A percentile compares a stretch with the other conserved stretches of the same genome.
Conservation (phyloP, 345 rosid genomes). For the Populus tremula region DNA sequence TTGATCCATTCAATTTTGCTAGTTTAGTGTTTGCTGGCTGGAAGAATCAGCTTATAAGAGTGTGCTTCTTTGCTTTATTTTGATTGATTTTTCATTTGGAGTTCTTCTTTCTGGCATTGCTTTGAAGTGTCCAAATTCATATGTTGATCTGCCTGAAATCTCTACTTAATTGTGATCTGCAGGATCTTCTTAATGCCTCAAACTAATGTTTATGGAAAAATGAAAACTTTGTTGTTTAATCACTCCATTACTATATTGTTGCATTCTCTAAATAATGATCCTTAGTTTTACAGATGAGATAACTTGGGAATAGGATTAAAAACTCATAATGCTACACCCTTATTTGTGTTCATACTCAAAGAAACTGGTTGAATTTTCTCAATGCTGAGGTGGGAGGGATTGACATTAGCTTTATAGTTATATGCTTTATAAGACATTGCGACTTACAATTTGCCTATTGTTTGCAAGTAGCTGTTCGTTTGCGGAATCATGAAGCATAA, state of each 20-base stretch:
- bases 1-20: not conserved
- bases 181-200: not conserved
- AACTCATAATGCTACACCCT: not conserved
- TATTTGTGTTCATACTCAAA: not conserved
- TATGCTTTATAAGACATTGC: not conserved
- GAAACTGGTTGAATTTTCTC: not conserved
- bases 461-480: conserved; percentile 33
- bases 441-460: not conserved
- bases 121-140: not conserved
- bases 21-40: not conserved
- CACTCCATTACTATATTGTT: not conserved
- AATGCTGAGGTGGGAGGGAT: not conserved
- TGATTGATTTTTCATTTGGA: not conserved
- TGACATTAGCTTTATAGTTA: not conserved
- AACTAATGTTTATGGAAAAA: not conserved
- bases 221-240: not conserved
- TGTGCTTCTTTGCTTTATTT: not conserved
- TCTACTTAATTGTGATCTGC: not conserved
- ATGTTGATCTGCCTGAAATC: not conserved
- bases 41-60: not conserved
- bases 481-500: conserved; percentile 65
- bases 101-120: not conserved
- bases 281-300: not conserved
- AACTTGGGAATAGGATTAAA: not conserved
- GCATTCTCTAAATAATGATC: not conserved